A percentile compares a stretch with the other conserved stretches of the same genome.
Conservation (phyloP, 1,139 yeast species). For the Ogataea hybrid region DNA sequence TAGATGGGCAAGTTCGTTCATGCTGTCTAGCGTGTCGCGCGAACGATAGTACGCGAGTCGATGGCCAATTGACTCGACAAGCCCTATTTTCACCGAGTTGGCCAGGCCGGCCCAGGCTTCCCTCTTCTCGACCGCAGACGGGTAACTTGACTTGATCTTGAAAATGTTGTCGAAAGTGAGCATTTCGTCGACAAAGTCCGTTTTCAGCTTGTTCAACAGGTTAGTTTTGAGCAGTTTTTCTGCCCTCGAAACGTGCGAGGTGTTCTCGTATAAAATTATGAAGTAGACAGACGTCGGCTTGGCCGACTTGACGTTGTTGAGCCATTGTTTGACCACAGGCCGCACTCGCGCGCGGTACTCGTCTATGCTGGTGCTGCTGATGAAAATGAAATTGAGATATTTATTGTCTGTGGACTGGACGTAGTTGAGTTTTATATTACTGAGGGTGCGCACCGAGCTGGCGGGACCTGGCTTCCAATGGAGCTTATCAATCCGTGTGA, state of each 20-base stretch:
- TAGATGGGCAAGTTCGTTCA: constrained; percentile 23
- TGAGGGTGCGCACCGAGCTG: constrained; percentile 65
- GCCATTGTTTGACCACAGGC: constrained; percentile 82
- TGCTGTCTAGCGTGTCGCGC: constrained; percentile 5
- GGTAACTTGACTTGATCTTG: constrained; percentile 40
- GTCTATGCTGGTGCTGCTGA: constrained; percentile 65
- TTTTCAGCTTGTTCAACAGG: constrained; percentile 59
- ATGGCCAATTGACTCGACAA: constrained; percentile 54
- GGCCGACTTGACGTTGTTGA: constrained; percentile 44
- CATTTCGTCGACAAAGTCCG: constrained; percentile 53
- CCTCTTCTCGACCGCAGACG: constrained; percentile 37
- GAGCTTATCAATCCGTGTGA: constrained; percentile 67
- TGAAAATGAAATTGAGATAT: constrained; percentile 65
- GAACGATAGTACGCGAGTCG: constrained; percentile 35
- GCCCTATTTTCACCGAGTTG: constrained; percentile 46
- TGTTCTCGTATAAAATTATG: constrained; percentile 52
- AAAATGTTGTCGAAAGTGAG: constrained; percentile 42
- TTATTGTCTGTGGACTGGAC: constrained; percentile 52
- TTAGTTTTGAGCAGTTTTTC: constrained; percentile 52
- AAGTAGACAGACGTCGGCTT: constrained; percentile 62
- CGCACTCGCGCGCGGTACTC: constrained; percentile 76
- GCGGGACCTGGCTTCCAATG: constrained; percentile 71
- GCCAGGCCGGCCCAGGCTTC: constrained; percentile 52
- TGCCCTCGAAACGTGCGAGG: constrained; percentile 28
- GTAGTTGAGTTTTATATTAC: constrained; percentile 55